phyloP scores from a whole-genome alignment of 202 grass and related monocot genomes.

The Schoenoplectus tabernaemontani region DNA sequence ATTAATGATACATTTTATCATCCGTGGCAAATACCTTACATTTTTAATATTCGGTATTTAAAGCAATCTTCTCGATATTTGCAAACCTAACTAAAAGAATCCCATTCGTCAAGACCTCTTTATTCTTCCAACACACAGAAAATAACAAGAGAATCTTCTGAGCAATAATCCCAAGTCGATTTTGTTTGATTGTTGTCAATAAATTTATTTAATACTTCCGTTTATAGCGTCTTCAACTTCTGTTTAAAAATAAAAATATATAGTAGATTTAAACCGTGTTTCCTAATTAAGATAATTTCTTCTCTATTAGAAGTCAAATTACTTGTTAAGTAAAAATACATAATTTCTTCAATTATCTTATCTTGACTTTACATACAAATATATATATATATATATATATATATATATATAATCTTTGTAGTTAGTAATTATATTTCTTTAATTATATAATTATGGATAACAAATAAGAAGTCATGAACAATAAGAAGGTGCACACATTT shows the following conservation, averaged over 20 bases:
- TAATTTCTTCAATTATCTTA: too few species aligned
- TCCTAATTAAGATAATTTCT: not conserved
- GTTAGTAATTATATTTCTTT: too few species aligned
- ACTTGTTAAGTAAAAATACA: not conserved
- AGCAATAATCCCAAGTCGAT: not conserved
- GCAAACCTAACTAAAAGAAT: not conserved
- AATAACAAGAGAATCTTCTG: not conserved
- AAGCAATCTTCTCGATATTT: not conserved
- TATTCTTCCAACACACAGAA: not conserved
- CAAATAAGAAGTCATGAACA: too few species aligned
- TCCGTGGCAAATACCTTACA: not conserved
- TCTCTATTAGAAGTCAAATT: not conserved
- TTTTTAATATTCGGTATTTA: not conserved
- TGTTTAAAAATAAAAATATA: not conserved
- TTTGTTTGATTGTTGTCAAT: not conserved
- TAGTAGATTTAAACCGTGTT: not conserved
- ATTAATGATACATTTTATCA: not conserved
- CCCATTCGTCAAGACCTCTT: constrained; percentile 16
- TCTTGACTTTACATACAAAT: too few species aligned
- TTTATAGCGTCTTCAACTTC: too few species aligned
- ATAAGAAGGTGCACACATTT: too few species aligned
- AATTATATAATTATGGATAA: too few species aligned
- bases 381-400: too few species aligned
- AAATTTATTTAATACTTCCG: not conserved
- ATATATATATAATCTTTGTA: too few species aligned